Percentiles rank a stretch among this genome's conserved stretches.
Evolutionary conservation across 495 filamentous ascomycete species (phyloP).

Genomic region (Staphylotrichum tortipilum): DNA sequence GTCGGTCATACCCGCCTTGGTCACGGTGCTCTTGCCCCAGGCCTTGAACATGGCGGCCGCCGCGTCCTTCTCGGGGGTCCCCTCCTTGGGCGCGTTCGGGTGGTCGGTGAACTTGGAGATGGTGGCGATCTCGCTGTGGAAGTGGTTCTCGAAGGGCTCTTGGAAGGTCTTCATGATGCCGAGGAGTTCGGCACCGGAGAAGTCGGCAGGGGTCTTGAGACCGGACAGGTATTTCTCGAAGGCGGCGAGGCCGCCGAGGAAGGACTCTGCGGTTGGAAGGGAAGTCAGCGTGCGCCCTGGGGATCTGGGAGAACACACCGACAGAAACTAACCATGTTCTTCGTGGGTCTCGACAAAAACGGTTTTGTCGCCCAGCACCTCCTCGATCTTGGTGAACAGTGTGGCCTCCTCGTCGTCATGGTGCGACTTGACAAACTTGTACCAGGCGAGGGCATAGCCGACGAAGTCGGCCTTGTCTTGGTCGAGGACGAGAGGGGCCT

Average conservation of each 20-base stretch:
- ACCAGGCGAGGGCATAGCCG: slow-evolving; percentile 43
- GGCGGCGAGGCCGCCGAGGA: slow-evolving; percentile 39
- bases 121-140: slow-evolving; percentile 46
- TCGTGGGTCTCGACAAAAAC: slow-evolving; percentile 40
- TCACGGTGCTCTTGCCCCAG: slow-evolving; percentile 44
- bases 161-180: slow-evolving; percentile 41
- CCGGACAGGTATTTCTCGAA: slow-evolving; percentile 40
- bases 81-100: slow-evolving; percentile 37
- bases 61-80: slow-evolving; percentile 23
- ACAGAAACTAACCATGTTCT: slow-evolving; percentile 37
- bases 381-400: slow-evolving; percentile 46
- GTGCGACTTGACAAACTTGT: slow-evolving; percentile 44
- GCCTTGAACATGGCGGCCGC: slow-evolving; percentile 30
- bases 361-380: slow-evolving; percentile 35
- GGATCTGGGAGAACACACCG: background rate
- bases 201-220: slow-evolving; percentile 28
- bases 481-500: slow-evolving; percentile 35
- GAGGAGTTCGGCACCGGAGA: slow-evolving; percentile 36
- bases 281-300: background rate
- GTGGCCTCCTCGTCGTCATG: slow-evolving; percentile 46
- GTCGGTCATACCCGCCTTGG: slow-evolving; percentile 40
- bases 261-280: slow-evolving; percentile 31
- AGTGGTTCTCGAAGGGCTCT: slow-evolving; percentile 41
- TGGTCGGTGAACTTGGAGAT: slow-evolving; percentile 40
- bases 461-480: slow-evolving; percentile 42